Base-by-base conservation (phyloP, 768 basidiomycete species). In the Galerina marginata region DNA sequence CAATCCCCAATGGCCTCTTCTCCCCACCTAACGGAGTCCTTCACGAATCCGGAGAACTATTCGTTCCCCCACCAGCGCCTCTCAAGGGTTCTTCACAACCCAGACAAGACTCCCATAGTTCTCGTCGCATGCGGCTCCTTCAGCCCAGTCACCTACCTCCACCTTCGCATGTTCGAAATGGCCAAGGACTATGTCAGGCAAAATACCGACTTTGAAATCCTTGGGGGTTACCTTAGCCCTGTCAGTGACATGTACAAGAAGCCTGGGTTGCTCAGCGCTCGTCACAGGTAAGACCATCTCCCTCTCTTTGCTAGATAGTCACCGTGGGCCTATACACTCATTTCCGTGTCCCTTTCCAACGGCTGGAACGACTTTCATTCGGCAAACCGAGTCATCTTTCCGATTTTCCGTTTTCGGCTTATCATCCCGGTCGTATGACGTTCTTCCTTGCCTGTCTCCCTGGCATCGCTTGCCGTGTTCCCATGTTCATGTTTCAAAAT, bases 81-180 rank as follows among this genome's bases (percentile, higher is more conserved):
- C 48, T 69, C 76, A 58, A 78, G 75, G 37, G 78, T 77, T 52
- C 84, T 91, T 44, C 84, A 76, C 46, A 83, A 90, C 69, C 71
- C 86, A 7, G 77, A 74, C 20, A 93, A 90, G 76, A 88, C 89
- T 7, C 96, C 95, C n/a, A 78, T 97, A 66, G 92, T 95, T 56
- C 88, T 97, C 63, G 94, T 99, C 60, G 97, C 95, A 47, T 99
- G 97, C 71, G 97, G 96, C 29, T 96, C 94, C 56, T 98, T 98
- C 86, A 96, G 93, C 68, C 96, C 96, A 10, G 91, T 97, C 63
- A 97, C 96, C n/a, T 96, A 95, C 71, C 90, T 96, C 53, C 95
- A 97, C 71, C 86, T 98, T 62, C 92, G 97, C 66, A 98, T 99
- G 95, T 99, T 99, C 76, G 97, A 99, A 74, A 99, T 99, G 97